Evolutionary conservation across 2,329 filamentous ascomycete genomes (phyloP).

Genomic region (Penicillium brevicompactum): DNA sequence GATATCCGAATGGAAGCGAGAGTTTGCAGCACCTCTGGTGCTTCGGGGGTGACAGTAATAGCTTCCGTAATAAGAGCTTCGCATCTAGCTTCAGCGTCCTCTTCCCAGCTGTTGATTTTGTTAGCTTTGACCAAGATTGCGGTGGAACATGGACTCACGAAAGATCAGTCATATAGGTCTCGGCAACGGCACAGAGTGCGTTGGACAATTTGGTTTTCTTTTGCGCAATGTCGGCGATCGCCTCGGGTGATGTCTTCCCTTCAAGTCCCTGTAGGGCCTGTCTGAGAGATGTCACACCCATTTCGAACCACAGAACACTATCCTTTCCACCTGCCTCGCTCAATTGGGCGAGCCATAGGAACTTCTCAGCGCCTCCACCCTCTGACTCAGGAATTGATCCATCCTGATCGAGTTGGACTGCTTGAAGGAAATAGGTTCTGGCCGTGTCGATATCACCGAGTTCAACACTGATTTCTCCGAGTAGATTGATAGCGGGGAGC

Average conservation of each 20-base stretch:
- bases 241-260: constrained; percentile 44
- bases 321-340: constrained; percentile 65
- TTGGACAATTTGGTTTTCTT: constrained; percentile 82
- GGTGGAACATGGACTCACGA: constrained; percentile 57
- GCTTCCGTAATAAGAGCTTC: constrained; percentile 90
- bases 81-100: constrained; percentile 84
- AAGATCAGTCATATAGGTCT: constrained; percentile 99
- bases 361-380: constrained; percentile 89
- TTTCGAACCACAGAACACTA: constrained; percentile 64
- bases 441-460: constrained; percentile 78
- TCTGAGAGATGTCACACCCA: constrained; percentile 70
- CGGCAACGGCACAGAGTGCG: constrained; percentile 89
- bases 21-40: constrained; percentile 90
- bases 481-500: constrained; percentile 68
- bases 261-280: constrained; percentile 68
- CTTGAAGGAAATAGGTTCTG: constrained; percentile 69
- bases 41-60: constrained; percentile 76
- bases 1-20: constrained; percentile 92
- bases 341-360: constrained; percentile 90
- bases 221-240: constrained; percentile 58
- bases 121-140: constrained; percentile 11
- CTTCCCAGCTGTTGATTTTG: constrained; percentile 63
- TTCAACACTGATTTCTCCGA: constrained; percentile 82
- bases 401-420: constrained; percentile 74
- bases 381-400: constrained; percentile 69